Conservation (phyloP, 306 rosid genomes). For the Mimosa pudica region DNA sequence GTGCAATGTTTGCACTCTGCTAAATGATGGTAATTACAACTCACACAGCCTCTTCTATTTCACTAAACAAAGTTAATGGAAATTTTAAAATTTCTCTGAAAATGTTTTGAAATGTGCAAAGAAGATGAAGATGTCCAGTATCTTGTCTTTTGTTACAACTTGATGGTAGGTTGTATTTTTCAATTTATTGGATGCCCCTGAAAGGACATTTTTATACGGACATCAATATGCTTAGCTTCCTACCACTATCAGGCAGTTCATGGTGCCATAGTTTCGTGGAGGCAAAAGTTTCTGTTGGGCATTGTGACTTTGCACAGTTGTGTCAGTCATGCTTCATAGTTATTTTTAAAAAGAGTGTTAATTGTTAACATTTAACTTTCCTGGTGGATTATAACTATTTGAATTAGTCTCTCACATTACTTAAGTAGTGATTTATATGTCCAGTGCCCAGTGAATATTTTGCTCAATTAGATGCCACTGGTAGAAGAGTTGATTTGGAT, state of each 20-base stretch:
- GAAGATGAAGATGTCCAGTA: background rate
- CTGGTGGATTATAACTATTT: constrained; percentile 22
- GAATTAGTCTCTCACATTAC: constrained; percentile 19
- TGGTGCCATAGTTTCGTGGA: background rate
- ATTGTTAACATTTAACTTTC: constrained; percentile 23
- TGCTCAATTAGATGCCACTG: constrained; percentile 90
- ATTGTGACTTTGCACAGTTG: constrained; percentile 12
- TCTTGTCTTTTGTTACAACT: background rate
- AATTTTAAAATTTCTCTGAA: constrained; percentile 1
- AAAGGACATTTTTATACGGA: constrained; percentile 5
- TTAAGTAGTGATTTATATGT: constrained; percentile 28
- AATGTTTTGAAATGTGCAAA: constrained; percentile 14
- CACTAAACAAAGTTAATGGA: background rate
- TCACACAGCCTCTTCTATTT: constrained; percentile 22
- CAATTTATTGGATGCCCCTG: constrained; percentile 11
- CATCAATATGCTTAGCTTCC: constrained; percentile 24
- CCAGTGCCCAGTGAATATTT: constrained; percentile 95
- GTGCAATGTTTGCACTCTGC: constrained; percentile 87
- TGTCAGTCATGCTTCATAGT: constrained; percentile 14
- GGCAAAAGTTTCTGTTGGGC: constrained; percentile 29
- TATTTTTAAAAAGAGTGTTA: constrained; percentile 23
- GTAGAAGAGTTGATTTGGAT: constrained; percentile 85
- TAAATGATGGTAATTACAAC: constrained; percentile 83
- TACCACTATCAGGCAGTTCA: constrained; percentile 11
- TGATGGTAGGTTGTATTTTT: constrained; percentile 6